Evolutionary conservation across 305 asterid genomes (phyloP).

Genomic region (Rubia tinctorum): DNA sequence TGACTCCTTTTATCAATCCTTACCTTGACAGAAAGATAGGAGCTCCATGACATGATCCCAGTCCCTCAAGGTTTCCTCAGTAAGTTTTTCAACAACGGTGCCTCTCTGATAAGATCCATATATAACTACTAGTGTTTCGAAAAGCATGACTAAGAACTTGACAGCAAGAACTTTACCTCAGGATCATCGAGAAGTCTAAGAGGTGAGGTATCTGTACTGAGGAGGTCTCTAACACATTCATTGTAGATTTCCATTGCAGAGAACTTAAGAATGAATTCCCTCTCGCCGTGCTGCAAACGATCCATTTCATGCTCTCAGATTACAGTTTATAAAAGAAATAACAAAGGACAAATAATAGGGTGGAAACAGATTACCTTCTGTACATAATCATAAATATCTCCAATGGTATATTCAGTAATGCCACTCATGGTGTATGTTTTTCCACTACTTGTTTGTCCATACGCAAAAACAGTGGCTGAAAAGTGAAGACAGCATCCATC

Average conservation of each 20-base stretch:
- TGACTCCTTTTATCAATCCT: constrained; percentile 10
- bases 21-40: constrained; percentile 86
- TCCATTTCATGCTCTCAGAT: too few relatives aligned
- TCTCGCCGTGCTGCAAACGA: constrained; percentile 71
- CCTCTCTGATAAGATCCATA: too few relatives aligned
- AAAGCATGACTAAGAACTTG: constrained; percentile 22
- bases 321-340: too few relatives aligned
- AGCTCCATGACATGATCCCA: constrained; percentile 77
- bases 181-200: constrained; percentile 96
- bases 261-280: constrained; percentile 84
- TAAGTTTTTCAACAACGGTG: constrained; percentile 80
- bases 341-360: constrained; percentile 9
- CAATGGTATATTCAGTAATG: constrained; percentile 84
- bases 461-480: constrained; percentile 90
- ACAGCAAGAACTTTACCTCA: constrained; percentile 54
- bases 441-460: constrained; percentile 98
- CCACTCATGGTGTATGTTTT: constrained; percentile 98
- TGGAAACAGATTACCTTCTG: constrained; percentile 41
- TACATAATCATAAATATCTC: constrained; percentile 79
- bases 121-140: too few relatives aligned
- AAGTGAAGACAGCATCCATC: constrained; percentile 12
- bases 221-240: constrained; percentile 96
- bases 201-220: constrained; percentile 64
- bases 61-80: constrained; percentile 92
- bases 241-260: constrained; percentile 95